A percentile compares a stretch with the other conserved stretches of the same genome.
Conservation (phyloP, 306 rosid species). For the Rubus idaeus region DNA sequence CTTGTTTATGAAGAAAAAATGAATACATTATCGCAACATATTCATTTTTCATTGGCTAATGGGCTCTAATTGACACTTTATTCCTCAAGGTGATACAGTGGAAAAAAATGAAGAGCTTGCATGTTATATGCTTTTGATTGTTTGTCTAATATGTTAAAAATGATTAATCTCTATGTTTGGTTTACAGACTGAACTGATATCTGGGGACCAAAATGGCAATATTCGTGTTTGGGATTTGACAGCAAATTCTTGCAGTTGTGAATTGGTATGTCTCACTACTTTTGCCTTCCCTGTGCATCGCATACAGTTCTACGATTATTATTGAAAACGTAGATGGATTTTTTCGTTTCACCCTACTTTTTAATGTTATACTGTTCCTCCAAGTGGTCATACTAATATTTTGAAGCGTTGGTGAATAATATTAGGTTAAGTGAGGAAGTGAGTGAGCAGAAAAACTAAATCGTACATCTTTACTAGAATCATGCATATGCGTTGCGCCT, state of each 20-base stretch:
- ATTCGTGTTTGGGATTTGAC: conserved; percentile 99
- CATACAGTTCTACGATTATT: not conserved
- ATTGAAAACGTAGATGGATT: not conserved
- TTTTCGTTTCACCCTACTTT: not conserved
- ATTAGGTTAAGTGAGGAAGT: not conserved
- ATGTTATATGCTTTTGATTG: not conserved
- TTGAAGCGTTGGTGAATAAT: not conserved
- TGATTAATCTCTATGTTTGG: conserved; percentile 8
- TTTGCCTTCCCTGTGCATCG: not conserved
- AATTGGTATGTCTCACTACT: conserved; percentile 60
- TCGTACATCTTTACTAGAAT: not conserved
- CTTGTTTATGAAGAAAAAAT: no score
- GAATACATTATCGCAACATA: not conserved
- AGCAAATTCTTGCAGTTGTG: conserved; percentile 98
- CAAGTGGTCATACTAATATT: not conserved
- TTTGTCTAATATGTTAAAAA: not conserved
- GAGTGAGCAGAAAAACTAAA: not conserved
- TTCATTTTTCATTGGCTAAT: conserved; percentile 7
- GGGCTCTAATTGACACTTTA: not conserved
- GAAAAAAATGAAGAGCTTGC: not conserved
- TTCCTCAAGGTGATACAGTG: not conserved
- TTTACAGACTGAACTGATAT: conserved; percentile 91
- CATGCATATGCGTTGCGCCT: not conserved
- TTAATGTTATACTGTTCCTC: not conserved
- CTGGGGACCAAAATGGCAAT: conserved; percentile 98